Conservation (phyloP, 768 basidiomycete species). For the Kwoniella botswanensis region DNA sequence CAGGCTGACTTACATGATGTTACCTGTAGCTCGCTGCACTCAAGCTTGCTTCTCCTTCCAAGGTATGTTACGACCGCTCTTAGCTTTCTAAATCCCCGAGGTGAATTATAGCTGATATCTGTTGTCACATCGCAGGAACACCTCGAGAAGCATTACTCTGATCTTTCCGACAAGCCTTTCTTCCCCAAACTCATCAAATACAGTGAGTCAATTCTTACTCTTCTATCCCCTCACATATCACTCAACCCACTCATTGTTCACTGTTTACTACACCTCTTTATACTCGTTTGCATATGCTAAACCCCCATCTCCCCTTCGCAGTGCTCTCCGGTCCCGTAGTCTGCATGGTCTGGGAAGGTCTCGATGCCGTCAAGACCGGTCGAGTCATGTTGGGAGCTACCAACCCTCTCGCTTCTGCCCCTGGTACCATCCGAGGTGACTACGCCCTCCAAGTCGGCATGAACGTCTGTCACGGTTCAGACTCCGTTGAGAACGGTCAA, state of each 20-base stretch:
- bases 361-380: slow-evolving; percentile 72
- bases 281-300: too few relatives aligned
- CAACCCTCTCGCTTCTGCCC: slow-evolving; percentile 87
- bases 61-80: slow-evolving; percentile 43
- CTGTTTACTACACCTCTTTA: background rate
- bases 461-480: slow-evolving; percentile 60
- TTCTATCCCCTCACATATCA: background rate
- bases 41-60: slow-evolving; percentile 81
- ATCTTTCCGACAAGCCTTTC: slow-evolving; percentile 91
- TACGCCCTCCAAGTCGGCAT: slow-evolving; percentile 88
- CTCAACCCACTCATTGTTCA: background rate
- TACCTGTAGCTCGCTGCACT: slow-evolving; percentile 73
- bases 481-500: slow-evolving; percentile 63
- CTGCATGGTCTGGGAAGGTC: slow-evolving; percentile 82
- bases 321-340: slow-evolving; percentile 79
- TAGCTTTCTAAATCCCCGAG: too few relatives aligned
- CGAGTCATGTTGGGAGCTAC: slow-evolving; percentile 95
- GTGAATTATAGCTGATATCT: background rate
- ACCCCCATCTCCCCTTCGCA: slow-evolving; percentile 7
- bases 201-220: slow-evolving; percentile 60
- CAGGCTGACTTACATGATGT: background rate
- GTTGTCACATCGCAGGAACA: slow-evolving; percentile 62
- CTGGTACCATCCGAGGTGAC: slow-evolving; percentile 95
- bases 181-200: slow-evolving; percentile 94
- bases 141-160: slow-evolving; percentile 96